phyloP scores from a whole-genome alignment of 495 filamentous ascomycete species.

The Podospora sp. region DNA sequence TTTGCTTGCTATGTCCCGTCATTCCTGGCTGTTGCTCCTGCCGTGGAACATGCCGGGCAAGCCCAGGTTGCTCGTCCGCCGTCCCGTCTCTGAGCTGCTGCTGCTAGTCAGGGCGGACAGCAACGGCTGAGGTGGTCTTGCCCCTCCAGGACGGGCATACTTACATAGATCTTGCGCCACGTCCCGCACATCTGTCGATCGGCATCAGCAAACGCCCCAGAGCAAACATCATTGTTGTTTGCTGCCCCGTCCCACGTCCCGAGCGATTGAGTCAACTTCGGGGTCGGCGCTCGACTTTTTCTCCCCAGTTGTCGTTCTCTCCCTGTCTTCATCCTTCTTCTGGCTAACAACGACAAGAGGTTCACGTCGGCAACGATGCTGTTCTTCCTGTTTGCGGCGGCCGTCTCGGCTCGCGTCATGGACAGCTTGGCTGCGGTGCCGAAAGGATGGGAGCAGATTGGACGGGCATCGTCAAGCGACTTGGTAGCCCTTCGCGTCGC shows the following conservation, averaged over 20 bases:
- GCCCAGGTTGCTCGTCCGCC: background rate
- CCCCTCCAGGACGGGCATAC: too few species aligned
- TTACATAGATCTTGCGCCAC: too few species aligned
- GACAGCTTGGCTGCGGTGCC: conserved; percentile 49
- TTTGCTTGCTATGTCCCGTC: background rate
- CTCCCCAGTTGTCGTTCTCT: background rate
- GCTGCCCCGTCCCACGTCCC: too few species aligned
- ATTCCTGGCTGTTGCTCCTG: background rate
- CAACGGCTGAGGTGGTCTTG: too few species aligned
- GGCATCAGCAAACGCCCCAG: too few species aligned
- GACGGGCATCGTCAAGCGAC: conserved; percentile 36
- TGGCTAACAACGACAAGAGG: background rate
- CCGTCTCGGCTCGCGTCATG: conserved; percentile 52
- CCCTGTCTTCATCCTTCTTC: background rate
- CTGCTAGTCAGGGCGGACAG: too few species aligned
- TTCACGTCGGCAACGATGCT: background rate
- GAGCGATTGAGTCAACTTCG: too few species aligned
- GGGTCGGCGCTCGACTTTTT: background rate
- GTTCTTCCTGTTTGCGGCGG: conserved; percentile 42
- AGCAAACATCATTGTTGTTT: too few species aligned
- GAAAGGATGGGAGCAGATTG: conserved; percentile 47
- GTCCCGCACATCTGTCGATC: too few species aligned
- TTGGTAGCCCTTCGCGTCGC: conserved; percentile 39
- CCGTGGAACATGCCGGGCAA: background rate
- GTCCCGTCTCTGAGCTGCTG: background rate